These are phyloP conservation scores for Coffea humblotiana DNA, from an alignment of 305 asterid genomes.

Conservation along the genomic window DNA sequence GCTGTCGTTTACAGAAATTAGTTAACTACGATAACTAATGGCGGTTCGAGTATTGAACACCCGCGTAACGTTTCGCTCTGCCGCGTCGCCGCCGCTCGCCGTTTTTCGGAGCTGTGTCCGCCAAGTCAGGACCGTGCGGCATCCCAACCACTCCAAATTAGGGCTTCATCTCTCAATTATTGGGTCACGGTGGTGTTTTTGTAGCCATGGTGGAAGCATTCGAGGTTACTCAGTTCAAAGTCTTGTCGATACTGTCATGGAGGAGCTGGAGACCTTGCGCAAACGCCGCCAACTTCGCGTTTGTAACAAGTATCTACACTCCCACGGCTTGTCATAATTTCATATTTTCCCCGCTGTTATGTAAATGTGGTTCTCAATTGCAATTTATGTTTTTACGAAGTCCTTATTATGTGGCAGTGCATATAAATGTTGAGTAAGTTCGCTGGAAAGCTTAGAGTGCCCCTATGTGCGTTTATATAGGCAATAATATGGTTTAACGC, in stretches of 20 bases:
- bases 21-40: slow-evolving; percentile 27
- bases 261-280: slow-evolving; percentile 52
- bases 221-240: slow-evolving; percentile 64
- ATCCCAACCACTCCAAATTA: slow-evolving; percentile 25
- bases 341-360: not conserved
- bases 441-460: not conserved
- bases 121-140: slow-evolving; percentile 34
- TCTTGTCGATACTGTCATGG: slow-evolving; percentile 53
- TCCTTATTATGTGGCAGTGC: not conserved
- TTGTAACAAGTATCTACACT: slow-evolving; percentile 50
- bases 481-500: not conserved
- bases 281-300: slow-evolving; percentile 58
- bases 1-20: not conserved
- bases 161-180: slow-evolving; percentile 35
- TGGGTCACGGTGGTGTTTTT: slow-evolving; percentile 30
- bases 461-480: not conserved
- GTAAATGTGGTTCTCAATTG: not conserved
- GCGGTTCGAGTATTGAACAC: slow-evolving; percentile 73
- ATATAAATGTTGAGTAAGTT: not conserved
- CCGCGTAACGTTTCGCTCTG: slow-evolving; percentile 57
- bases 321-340: not conserved
- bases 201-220: slow-evolving; percentile 32
- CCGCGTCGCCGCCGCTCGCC: slow-evolving; percentile 58
- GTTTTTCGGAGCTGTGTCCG: slow-evolving; percentile 41
- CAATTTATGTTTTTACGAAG: not conserved